These are phyloP conservation scores for Pilaira anomala DNA, from an alignment of 192 early-diverging fungal genomes.

Conservation along the genomic window DNA sequence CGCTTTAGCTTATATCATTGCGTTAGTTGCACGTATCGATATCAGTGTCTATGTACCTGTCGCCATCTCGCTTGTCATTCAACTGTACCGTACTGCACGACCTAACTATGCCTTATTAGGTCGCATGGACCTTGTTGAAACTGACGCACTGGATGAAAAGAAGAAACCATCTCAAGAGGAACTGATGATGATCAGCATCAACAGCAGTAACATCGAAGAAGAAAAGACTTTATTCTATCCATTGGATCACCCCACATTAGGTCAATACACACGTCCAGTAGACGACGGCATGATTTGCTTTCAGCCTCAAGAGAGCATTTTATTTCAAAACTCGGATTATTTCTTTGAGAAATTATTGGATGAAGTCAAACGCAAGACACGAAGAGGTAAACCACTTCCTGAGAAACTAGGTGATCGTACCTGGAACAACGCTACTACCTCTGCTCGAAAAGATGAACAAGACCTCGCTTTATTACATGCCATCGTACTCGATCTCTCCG, in stretches of 20 bases:
- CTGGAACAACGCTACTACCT: conserved; percentile 33
- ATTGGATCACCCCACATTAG: conserved; percentile 17
- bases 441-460: conserved; percentile 42
- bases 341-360: conserved; percentile 52
- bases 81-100: conserved; percentile 80
- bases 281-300: conserved; percentile 72
- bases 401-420: conserved; percentile 8
- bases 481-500: conserved; percentile 78
- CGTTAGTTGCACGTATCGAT: conserved; percentile 58
- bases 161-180: conserved; percentile 20
- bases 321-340: conserved; percentile 68
- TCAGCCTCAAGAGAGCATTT: conserved; percentile 57
- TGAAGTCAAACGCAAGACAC: conserved; percentile 24
- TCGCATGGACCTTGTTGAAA: conserved; percentile 22
- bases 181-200: conserved; percentile 12
- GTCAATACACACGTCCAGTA: conserved; percentile 1
- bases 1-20: conserved; percentile 50
- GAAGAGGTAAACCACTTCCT: conserved; percentile 17
- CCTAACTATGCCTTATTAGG: conserved; percentile 56
- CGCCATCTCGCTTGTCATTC: conserved; percentile 64
- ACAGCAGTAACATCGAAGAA: too few relatives aligned
- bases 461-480: conserved; percentile 56
- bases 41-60: conserved; percentile 80
- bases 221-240: conserved; percentile 32
- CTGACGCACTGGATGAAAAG: neutral